Percentiles rank a stretch among this genome's conserved stretches.
Evolutionary conservation across 2,329 filamentous ascomycete species (phyloP).

Genomic region (Canariomyces notabilis): DNA sequence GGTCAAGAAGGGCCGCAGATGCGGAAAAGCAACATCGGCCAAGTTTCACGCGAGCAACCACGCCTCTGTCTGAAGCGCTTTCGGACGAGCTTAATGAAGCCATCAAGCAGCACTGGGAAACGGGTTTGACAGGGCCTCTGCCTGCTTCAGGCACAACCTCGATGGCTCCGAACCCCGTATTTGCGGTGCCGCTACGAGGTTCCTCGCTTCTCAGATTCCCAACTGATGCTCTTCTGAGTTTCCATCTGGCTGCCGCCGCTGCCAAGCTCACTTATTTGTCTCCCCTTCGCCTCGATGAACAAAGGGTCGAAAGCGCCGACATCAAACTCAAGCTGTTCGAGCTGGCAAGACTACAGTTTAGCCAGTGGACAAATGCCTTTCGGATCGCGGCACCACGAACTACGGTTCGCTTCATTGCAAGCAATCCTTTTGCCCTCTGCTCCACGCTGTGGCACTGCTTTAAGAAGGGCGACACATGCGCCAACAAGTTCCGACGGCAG

Average conservation of each 20-base stretch:
- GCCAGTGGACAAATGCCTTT: slow-evolving; percentile 41
- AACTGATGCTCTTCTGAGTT: slow-evolving; percentile 48
- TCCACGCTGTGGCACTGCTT: slow-evolving; percentile 44
- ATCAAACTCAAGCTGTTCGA: slow-evolving; percentile 20
- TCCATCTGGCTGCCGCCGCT: slow-evolving; percentile 50
- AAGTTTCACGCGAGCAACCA: slow-evolving; percentile 8
- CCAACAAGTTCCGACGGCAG: slow-evolving; percentile 40
- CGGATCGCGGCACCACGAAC: slow-evolving; percentile 27
- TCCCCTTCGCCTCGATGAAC: slow-evolving; percentile 31
- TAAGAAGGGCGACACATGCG: slow-evolving; percentile 28
- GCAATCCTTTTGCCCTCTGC: slow-evolving; percentile 48
- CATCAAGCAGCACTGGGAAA: slow-evolving; percentile 14
- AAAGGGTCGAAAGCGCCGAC: background rate
- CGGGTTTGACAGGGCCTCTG: background rate
- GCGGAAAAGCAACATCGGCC: background rate
- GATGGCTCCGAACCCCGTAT: slow-evolving; percentile 39
- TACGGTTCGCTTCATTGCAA: slow-evolving; percentile 41
- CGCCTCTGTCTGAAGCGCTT: slow-evolving; percentile 7
- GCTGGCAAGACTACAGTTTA: slow-evolving; percentile 42
- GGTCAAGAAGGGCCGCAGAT: slow-evolving; percentile 2
- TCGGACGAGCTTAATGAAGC: slow-evolving; percentile 3
- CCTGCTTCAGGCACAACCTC: background rate
- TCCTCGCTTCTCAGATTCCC: slow-evolving; percentile 34
- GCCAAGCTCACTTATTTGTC: slow-evolving; percentile 35
- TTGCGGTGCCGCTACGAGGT: slow-evolving; percentile 33